phyloP scores from a whole-genome alignment of 805 yeast species.

The Zygosaccharomyces kombuchaensis region DNA sequence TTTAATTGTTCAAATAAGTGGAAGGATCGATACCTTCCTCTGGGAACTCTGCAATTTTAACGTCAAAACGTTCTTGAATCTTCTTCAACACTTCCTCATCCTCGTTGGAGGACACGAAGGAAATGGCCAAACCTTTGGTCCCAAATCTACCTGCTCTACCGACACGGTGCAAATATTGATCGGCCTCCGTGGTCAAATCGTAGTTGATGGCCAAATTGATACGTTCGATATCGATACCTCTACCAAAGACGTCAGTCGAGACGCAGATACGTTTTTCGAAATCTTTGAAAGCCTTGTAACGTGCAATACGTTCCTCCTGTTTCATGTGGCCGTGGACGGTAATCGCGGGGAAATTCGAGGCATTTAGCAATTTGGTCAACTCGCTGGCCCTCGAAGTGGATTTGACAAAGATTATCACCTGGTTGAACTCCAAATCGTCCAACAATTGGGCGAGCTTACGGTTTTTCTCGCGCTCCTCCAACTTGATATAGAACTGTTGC shows the following conservation, averaged over 20 bases:
- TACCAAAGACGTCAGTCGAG: slow-evolving; percentile 96
- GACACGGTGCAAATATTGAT: slow-evolving; percentile 97
- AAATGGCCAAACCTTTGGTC: slow-evolving; percentile 95
- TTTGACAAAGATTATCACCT: slow-evolving; percentile 93
- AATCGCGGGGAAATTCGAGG: slow-evolving; percentile 93
- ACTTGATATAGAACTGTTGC: slow-evolving; percentile 91
- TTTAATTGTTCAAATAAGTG: slow-evolving; percentile 91
- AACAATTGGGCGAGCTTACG: slow-evolving; percentile 85
- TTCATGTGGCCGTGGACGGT: slow-evolving; percentile 94
- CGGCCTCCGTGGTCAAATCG: slow-evolving; percentile 94
- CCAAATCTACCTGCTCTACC: slow-evolving; percentile 99
- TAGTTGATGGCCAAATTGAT: slow-evolving; percentile 96
- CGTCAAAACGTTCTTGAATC: slow-evolving; percentile 97
- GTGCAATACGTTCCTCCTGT: slow-evolving; percentile 96
- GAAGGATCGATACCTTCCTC: slow-evolving; percentile 97
- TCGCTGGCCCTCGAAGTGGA: slow-evolving; percentile 89
- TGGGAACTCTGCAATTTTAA: slow-evolving; percentile 90
- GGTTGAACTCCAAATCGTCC: slow-evolving; percentile 94
- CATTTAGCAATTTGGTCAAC: slow-evolving; percentile 80
- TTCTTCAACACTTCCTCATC: slow-evolving; percentile 87
- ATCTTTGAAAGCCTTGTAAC: slow-evolving; percentile 94
- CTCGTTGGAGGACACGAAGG: slow-evolving; percentile 78
- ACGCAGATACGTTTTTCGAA: slow-evolving; percentile 98
- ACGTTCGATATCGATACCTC: slow-evolving; percentile 99
- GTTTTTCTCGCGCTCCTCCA: slow-evolving; percentile 89